Base-by-base conservation (phyloP, 306 rosid genomes). In the Echinosophora koreensis region DNA sequence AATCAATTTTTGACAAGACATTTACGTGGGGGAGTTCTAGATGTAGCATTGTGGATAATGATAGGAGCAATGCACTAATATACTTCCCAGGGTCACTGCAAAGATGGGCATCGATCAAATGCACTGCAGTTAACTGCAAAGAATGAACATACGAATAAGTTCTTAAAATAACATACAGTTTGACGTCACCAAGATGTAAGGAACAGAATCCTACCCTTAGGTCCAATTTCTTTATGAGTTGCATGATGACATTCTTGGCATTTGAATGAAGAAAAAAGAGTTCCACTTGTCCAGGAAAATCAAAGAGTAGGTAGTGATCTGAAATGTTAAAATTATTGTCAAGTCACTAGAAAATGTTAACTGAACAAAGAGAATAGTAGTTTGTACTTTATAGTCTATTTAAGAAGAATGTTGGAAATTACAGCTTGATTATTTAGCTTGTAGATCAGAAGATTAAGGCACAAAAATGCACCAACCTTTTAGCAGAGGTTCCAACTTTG, bases 261-360 rank as follows among this genome's bases (percentile, higher is more conserved):
- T 83, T 95, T 72, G 97, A 84, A 80, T 95, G 93, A 80, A 95
- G 93, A 47, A 87, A 88, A 86, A 95, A 95, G 11, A 95, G 86
- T 81, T 95, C 97, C 64, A 92, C 98, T 87, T 95, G 98, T 49
- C 97, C 97, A 11, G 98, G 98, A 79, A 95, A 92, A 87, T 95
- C 98, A 88, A 95, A 95, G 74, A 95, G 98, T 65, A 95, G 83
- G 83, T 95, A 95, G 73, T 88, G 97, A 92, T 92, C 98, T 95
- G 92, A 87, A 87, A 77, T 74, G 46, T 73, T 50, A 67, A 69
- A 76, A 71, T 9, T 56, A 85, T 69, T 56, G 80, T 78, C 47
- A 85, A 77, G 62, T 55, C n/a, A 30, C 22, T 57, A 38, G 3
- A 79, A 42, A 17, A 39, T 55, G 16, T 66, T 51, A 49, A 66